Conservation (phyloP, 164 flowering plant species). For the Liquidambar formosana region DNA sequence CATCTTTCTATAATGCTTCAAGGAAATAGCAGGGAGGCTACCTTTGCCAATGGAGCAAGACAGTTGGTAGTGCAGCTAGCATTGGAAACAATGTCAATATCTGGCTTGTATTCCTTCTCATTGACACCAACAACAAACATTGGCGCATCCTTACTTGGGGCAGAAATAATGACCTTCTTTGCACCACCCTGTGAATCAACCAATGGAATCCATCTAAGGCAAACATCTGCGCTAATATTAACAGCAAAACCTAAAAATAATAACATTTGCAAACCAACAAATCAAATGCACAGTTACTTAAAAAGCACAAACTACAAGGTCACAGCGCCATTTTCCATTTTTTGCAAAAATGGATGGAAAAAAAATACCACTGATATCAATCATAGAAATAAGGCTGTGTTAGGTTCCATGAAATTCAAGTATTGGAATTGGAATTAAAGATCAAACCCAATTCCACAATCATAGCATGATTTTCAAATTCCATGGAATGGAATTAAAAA, state of each 20-base stretch:
- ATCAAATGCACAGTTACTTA: background rate
- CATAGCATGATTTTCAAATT: too few relatives aligned
- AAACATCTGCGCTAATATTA: too few relatives aligned
- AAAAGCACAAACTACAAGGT: background rate
- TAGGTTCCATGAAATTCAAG: too few relatives aligned
- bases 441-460: too few relatives aligned
- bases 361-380: background rate
- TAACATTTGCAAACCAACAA: background rate
- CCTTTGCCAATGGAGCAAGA: conserved; percentile 82
- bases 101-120: conserved; percentile 28
- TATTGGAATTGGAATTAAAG: too few relatives aligned
- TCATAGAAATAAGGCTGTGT: background rate
- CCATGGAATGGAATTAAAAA: too few relatives aligned
- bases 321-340: too few relatives aligned
- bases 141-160: conserved; percentile 27
- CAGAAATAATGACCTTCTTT: conserved; percentile 29
- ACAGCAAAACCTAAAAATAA: too few relatives aligned
- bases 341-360: too few relatives aligned
- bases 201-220: background rate
- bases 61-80: conserved; percentile 89
- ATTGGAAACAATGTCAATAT: conserved; percentile 45
- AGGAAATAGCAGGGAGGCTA: background rate
- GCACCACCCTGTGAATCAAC: conserved; percentile 18
- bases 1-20: too few relatives aligned
- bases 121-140: conserved; percentile 33